Evolutionary conservation across 495 filamentous ascomycete species (phyloP).

Genomic region (Trichoderma asperelloides): DNA sequence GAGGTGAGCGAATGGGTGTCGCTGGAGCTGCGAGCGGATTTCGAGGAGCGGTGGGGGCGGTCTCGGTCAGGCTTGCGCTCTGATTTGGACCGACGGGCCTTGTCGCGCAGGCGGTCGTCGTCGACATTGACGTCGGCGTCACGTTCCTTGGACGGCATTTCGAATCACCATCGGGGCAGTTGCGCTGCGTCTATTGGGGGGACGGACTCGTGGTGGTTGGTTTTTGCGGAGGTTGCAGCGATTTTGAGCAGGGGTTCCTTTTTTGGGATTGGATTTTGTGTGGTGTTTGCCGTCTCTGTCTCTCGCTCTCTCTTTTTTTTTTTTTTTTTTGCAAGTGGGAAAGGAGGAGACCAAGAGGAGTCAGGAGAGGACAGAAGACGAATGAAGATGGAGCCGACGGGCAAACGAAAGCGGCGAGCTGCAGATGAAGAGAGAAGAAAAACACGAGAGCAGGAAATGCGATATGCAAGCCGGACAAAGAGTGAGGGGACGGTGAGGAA

Average conservation of each 20-base stretch:
- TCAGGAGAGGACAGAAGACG: background rate
- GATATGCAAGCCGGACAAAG: background rate
- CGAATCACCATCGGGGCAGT: background rate
- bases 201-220: background rate
- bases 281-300: background rate
- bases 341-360: background rate
- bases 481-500: slow-evolving; percentile 8
- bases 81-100: slow-evolving; percentile 25
- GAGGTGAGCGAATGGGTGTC: slow-evolving; percentile 7
- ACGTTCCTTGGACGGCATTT: slow-evolving; percentile 38
- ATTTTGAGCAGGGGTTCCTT: background rate
- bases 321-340: background rate
- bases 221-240: background rate
- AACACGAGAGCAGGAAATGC: background rate
- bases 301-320: background rate
- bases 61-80: slow-evolving; percentile 16
- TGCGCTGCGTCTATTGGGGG: background rate
- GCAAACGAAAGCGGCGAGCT: background rate
- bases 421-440: background rate
- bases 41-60: slow-evolving; percentile 14
- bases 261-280: no score
- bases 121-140: slow-evolving; percentile 25
- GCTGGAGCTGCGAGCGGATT: slow-evolving; percentile 9
- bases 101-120: slow-evolving; percentile 30
- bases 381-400: background rate